A percentile compares a stretch with the other conserved stretches of the same genome.
These are phyloP conservation scores for Nissolia schottii DNA, from an alignment of 306 rosid species.

Conservation along the genomic window DNA sequence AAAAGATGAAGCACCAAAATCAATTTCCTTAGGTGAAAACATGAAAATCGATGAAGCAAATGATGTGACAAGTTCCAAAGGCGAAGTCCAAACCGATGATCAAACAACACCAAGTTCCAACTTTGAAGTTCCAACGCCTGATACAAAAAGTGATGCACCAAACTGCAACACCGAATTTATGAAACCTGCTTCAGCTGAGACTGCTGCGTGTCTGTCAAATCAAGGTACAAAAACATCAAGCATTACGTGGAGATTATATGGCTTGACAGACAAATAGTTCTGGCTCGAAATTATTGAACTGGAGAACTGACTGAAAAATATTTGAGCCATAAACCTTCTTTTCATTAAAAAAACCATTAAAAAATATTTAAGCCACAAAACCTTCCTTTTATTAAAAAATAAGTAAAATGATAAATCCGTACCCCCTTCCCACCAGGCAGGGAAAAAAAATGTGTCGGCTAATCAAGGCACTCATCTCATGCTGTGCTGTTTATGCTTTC, in stretches of 20 bases:
- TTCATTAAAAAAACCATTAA: not conserved
- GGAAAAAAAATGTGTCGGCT: no score
- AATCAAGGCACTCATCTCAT: not conserved
- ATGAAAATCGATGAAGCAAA: constrained; percentile 30
- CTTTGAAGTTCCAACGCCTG: constrained; percentile 34
- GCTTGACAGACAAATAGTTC: not conserved
- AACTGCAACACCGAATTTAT: constrained; percentile 32
- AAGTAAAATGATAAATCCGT: not conserved
- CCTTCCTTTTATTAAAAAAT: not conserved
- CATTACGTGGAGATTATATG: not conserved
- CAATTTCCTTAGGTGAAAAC: constrained; percentile 22
- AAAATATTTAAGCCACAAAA: not conserved
- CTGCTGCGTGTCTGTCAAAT: constrained; percentile 33
- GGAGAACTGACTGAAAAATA: not conserved
- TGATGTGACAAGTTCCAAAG: constrained; percentile 27
- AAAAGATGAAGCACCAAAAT: constrained; percentile 25
- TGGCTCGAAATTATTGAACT: not conserved
- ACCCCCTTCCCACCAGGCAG: not conserved
- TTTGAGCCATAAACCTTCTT: not conserved
- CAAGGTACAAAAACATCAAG: constrained; percentile 48
- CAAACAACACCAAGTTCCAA: constrained; percentile 24
- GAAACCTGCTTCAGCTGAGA: constrained; percentile 36
- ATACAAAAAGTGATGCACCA: constrained; percentile 24
- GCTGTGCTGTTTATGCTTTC: not conserved
- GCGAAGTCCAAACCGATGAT: constrained; percentile 25